A percentile compares a stretch with the other conserved stretches of the same genome.
Conservation (phyloP, 768 basidiomycete species). For the Kwoniella mangroviensis region DNA sequence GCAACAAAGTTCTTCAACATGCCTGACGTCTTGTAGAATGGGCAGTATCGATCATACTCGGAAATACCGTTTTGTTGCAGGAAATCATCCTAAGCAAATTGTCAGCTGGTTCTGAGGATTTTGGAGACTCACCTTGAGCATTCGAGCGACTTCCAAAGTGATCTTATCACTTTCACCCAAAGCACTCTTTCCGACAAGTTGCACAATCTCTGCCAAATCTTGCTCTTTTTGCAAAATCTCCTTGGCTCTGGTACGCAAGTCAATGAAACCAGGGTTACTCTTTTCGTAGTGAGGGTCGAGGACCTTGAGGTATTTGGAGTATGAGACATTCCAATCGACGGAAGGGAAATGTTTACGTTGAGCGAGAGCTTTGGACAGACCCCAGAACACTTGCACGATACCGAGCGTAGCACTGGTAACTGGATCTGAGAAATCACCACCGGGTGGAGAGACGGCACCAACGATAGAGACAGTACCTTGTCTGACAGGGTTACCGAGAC, state of each 20-base stretch:
- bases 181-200: conserved; percentile 98
- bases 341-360: conserved; percentile 98
- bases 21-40: conserved; percentile 96
- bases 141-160: conserved; percentile 92
- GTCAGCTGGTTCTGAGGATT: conserved; percentile 9
- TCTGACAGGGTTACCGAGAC: conserved; percentile 83
- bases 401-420: conserved; percentile 96
- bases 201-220: conserved; percentile 97
- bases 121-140: conserved; percentile 70
- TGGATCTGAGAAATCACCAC: conserved; percentile 98
- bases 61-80: conserved; percentile 97
- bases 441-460: conserved; percentile 97
- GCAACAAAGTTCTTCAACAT: conserved; percentile 95
- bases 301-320: conserved; percentile 96
- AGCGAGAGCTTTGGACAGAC: conserved; percentile 97
- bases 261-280: conserved; percentile 85
- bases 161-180: conserved; percentile 98
- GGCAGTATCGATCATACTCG: conserved; percentile 95
- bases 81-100: conserved; percentile 43
- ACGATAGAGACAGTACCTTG: conserved; percentile 97
- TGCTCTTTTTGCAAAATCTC: conserved; percentile 99
- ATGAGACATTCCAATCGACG: conserved; percentile 99
- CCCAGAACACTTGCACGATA: conserved; percentile 99
- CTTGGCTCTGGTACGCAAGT: conserved; percentile 87
- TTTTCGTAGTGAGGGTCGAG: conserved; percentile 90